These are phyloP conservation scores for Botrytis sinoallii DNA, from an alignment of 2,329 filamentous ascomycete species.

Conservation along the genomic window DNA sequence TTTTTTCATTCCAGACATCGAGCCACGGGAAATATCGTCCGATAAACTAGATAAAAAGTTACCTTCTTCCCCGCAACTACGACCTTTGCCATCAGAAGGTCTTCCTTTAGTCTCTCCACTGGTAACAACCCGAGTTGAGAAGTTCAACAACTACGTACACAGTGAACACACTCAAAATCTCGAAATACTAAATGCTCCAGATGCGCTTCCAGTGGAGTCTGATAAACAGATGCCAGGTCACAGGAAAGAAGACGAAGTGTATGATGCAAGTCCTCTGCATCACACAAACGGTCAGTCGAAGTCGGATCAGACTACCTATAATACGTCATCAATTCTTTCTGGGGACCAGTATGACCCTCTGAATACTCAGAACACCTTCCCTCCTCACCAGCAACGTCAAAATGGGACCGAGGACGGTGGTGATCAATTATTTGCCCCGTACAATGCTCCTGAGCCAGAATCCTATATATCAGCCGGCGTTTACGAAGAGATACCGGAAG, in stretches of 20 bases:
- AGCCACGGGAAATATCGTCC: not conserved
- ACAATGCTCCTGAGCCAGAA: not conserved
- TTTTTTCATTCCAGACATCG: not conserved
- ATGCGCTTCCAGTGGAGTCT: not conserved
- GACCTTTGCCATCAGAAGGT: slow-evolving; percentile 32
- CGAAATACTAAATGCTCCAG: not conserved
- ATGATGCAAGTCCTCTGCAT: slow-evolving; percentile 24
- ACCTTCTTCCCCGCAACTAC: slow-evolving; percentile 28
- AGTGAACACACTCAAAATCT: not conserved
- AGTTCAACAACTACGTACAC: slow-evolving; percentile 4
- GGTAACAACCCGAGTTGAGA: slow-evolving; percentile 20
- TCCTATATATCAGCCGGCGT: not conserved
- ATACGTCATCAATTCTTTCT: not conserved
- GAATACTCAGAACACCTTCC: not conserved
- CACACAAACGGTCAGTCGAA: not conserved
- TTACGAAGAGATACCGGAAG: not conserved
- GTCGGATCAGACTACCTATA: not conserved
- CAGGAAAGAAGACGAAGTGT: slow-evolving; percentile 22
- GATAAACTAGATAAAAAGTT: slow-evolving; percentile 18
- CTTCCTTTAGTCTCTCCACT: slow-evolving; percentile 34
- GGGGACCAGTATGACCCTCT: not conserved
- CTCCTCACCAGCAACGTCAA: not conserved
- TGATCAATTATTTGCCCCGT: not conserved
- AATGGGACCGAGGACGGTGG: not conserved
- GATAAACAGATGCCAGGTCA: not conserved